These are phyloP conservation scores for Hypoxylon sp. DNA, from an alignment of 2,329 filamentous ascomycete species.

Conservation along the genomic window DNA sequence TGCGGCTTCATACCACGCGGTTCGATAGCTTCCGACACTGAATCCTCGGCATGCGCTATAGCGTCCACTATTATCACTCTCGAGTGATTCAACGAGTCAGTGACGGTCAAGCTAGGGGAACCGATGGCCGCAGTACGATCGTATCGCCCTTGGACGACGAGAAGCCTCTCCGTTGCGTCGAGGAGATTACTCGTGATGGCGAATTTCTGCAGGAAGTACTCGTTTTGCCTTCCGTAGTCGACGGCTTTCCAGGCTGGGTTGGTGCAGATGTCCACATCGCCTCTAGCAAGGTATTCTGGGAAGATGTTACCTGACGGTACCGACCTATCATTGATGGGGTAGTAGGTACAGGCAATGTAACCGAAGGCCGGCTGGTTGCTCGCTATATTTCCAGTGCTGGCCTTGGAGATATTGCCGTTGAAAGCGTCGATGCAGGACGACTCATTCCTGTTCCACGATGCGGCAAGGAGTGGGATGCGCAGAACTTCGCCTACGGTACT, in stretches of 20 bases:
- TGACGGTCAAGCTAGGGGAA: slow-evolving; percentile 31
- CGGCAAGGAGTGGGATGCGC: slow-evolving; percentile 42
- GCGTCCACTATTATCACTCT: slow-evolving; percentile 36
- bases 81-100: slow-evolving; percentile 35
- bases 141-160: slow-evolving; percentile 40
- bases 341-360: slow-evolving; percentile 38
- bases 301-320: slow-evolving; percentile 39
- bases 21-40: slow-evolving; percentile 41
- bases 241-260: slow-evolving; percentile 24
- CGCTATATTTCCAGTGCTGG: slow-evolving; percentile 20
- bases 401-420: slow-evolving; percentile 39
- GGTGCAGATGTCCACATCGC: slow-evolving; percentile 33
- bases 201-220: slow-evolving; percentile 45
- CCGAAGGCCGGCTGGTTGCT: slow-evolving; percentile 32
- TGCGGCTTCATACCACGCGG: slow-evolving; percentile 37
- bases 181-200: slow-evolving; percentile 30
- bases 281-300: slow-evolving; percentile 37
- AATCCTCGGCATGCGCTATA: slow-evolving; percentile 41
- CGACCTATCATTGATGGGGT: slow-evolving; percentile 40
- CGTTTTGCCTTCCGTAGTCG: slow-evolving; percentile 40
- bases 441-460: slow-evolving; percentile 35
- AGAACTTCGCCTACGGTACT: slow-evolving; percentile 32
- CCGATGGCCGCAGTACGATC: slow-evolving; percentile 43
- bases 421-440: slow-evolving; percentile 34
- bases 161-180: slow-evolving; percentile 32